Evolutionary conservation across 345 rosid species (phyloP).

Genomic region (Melastoma malabathricum): DNA sequence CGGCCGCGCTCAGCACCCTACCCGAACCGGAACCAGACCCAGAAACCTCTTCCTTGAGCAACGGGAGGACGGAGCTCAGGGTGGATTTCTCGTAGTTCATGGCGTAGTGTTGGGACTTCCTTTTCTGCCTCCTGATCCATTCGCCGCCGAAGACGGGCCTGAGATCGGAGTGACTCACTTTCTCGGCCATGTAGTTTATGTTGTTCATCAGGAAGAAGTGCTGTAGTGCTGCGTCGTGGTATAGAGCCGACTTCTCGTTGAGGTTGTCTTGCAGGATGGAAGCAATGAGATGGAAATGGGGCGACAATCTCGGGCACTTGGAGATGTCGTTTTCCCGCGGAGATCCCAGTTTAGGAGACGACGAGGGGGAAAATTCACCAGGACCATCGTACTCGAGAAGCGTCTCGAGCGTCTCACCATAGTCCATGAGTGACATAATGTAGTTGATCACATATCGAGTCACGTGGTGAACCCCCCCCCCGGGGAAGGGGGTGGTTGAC

Average conservation of each 20-base stretch:
- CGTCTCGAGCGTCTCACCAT: constrained; percentile 41
- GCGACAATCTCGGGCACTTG: constrained; percentile 20
- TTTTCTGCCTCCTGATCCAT: constrained; percentile 67
- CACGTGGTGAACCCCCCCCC: constrained; percentile 69
- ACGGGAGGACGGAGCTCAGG: constrained; percentile 54
- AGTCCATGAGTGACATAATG: constrained; percentile 49
- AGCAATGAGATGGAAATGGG: constrained; percentile 42
- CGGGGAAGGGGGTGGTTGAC: constrained; percentile 41
- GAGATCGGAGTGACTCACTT: constrained; percentile 59
- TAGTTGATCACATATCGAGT: constrained; percentile 81
- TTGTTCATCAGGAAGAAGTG: constrained; percentile 85
- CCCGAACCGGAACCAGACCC: constrained; percentile 21
- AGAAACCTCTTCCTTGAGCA: constrained; percentile 48
- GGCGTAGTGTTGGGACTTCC: constrained; percentile 73
- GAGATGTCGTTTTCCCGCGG: neutral
- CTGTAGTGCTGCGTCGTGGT: constrained; percentile 46
- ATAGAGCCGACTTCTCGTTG: constrained; percentile 46
- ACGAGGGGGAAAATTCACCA: constrained; percentile 16
- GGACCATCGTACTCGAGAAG: constrained; percentile 34
- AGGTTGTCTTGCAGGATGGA: constrained; percentile 62
- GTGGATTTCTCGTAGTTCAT: constrained; percentile 61
- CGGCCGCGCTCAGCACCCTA: constrained; percentile 26
- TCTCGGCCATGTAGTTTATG: constrained; percentile 73
- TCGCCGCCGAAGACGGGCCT: constrained; percentile 49
- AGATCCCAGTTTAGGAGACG: constrained; percentile 10